Evolutionary conservation across 306 rosid genomes (phyloP).

Genomic region (Rubus idaeus): DNA sequence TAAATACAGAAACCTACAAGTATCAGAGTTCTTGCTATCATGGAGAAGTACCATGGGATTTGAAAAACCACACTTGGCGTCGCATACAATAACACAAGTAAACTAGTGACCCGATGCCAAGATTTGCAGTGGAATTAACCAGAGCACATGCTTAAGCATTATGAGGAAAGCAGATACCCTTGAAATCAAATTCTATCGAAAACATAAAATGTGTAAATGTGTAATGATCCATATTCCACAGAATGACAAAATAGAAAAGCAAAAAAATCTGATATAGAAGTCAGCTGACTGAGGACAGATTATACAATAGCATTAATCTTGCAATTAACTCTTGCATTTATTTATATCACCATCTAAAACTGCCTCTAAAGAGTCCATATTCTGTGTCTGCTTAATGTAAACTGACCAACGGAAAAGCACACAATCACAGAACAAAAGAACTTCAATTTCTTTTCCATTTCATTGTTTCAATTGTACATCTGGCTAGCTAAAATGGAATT

Average conservation of each 20-base stretch:
- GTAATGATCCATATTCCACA: slow-evolving; percentile 5
- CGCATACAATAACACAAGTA: not conserved
- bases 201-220: not conserved
- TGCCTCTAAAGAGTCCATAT: not conserved
- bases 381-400: not conserved
- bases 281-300: not conserved
- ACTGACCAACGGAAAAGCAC: not conserved
- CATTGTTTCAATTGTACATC: slow-evolving; percentile 1
- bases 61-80: not conserved
- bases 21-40: not conserved
- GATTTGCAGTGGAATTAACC: not conserved
- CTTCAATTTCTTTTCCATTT: not conserved
- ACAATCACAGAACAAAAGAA: not conserved
- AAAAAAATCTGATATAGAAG: not conserved
- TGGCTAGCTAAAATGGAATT: not conserved
- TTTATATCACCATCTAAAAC: not conserved
- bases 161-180: not conserved
- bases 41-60: not conserved
- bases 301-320: not conserved
- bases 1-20: not conserved
- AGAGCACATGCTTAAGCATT: not conserved
- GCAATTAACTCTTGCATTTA: not conserved
- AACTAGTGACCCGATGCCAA: not conserved
- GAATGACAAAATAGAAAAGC: not conserved
- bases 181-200: not conserved